Percentiles rank a stretch among this genome's conserved stretches.
Conservation (phyloP, 768 basidiomycete species). For the Leccinum rimulosum region DNA sequence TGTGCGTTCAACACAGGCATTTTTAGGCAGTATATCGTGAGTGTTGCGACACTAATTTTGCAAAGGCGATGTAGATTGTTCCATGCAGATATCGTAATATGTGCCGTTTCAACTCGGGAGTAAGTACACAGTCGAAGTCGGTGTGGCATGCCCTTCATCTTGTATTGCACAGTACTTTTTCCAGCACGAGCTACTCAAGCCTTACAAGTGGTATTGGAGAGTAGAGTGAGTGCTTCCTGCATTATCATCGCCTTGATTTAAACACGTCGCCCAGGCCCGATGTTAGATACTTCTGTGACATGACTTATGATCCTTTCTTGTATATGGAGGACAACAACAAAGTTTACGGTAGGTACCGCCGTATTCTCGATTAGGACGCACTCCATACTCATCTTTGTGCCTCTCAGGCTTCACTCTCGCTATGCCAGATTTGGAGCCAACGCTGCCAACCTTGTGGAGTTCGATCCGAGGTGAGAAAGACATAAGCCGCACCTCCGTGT, state of each 20-base stretch:
- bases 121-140: constrained; percentile 27
- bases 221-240: constrained; percentile 42
- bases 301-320: constrained; percentile 50
- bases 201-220: constrained; percentile 63
- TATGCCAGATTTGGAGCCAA: constrained; percentile 61
- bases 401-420: constrained; percentile 57
- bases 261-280: constrained; percentile 37
- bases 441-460: constrained; percentile 64
- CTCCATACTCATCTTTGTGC: background rate
- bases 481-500: constrained; percentile 1
- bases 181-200: constrained; percentile 48
- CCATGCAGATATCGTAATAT: constrained; percentile 62
- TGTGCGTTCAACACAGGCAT: constrained; percentile 3
- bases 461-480: constrained; percentile 49
- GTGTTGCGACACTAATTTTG: constrained; percentile 11
- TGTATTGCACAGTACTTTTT: constrained; percentile 47
- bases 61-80: background rate
- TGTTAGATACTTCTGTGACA: constrained; percentile 54
- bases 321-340: constrained; percentile 54
- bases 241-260: background rate
- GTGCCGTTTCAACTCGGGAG: constrained; percentile 75
- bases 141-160: constrained; percentile 5
- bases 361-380: background rate
- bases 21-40: constrained; percentile 43
- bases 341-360: constrained; percentile 42